phyloP scores from a whole-genome alignment of 768 basidiomycete genomes.

The Boletus vinaceobasis region DNA sequence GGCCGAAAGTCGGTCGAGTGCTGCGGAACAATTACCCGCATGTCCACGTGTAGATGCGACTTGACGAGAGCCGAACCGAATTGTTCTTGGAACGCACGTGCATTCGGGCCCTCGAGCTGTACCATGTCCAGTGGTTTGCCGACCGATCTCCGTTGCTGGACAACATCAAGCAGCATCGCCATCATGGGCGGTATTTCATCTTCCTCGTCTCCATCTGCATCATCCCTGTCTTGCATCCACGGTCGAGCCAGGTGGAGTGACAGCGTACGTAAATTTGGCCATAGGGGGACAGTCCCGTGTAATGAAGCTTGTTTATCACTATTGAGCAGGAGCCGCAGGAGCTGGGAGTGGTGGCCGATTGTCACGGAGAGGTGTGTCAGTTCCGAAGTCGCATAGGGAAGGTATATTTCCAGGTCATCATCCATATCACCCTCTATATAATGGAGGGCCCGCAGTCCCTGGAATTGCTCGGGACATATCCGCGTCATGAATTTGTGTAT shows the following conservation, averaged over 20 bases:
- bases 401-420: slow-evolving; percentile 35
- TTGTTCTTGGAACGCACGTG: slow-evolving; percentile 25
- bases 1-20: slow-evolving; percentile 17
- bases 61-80: slow-evolving; percentile 24
- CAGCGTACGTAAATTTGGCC: slow-evolving; percentile 31
- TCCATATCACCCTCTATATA: slow-evolving; percentile 36
- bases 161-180: slow-evolving; percentile 30
- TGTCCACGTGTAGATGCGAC: slow-evolving; percentile 25
- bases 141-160: slow-evolving; percentile 30
- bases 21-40: slow-evolving; percentile 15
- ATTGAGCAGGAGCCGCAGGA: slow-evolving; percentile 31
- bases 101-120: slow-evolving; percentile 26
- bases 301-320: slow-evolving; percentile 34
- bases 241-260: slow-evolving; percentile 26
- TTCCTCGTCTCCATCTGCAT: slow-evolving; percentile 30
- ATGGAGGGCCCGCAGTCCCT: slow-evolving; percentile 29
- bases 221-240: slow-evolving; percentile 32
- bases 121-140: slow-evolving; percentile 25
- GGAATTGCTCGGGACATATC: slow-evolving; percentile 34
- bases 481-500: slow-evolving; percentile 36
- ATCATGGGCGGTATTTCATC: slow-evolving; percentile 31
- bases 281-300: slow-evolving; percentile 29
- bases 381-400: slow-evolving; percentile 31
- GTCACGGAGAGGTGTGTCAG: slow-evolving; percentile 35
- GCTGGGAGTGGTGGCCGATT: slow-evolving; percentile 30